Evolutionary conservation across 2,329 filamentous ascomycete genomes (phyloP), one percentile per base, ranked within the genome.

Genomic region (Alternaria triticimaculans): DNA sequence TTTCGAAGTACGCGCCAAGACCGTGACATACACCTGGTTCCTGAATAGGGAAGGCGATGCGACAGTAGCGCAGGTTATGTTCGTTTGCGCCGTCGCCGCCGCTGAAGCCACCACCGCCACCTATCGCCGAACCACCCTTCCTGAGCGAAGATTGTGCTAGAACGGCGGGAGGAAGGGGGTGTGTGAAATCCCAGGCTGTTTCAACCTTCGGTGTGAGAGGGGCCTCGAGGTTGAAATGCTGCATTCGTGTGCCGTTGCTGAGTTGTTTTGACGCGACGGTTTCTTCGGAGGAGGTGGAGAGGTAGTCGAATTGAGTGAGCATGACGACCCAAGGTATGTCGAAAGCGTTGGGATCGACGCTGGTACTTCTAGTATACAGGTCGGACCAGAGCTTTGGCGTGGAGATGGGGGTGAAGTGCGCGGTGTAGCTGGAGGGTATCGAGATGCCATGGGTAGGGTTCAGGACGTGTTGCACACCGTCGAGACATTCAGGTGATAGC

Each of bases 241-340:
- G 71, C 70, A 77, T 74, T 55, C 74, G 76, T 5, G 70, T 74
- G 26, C 72, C 69, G 58, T 75, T 69, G 15, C 85, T 85, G 4
- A 84, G 82, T 68, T 84, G 87, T n/a, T 85, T 87, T 33, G 84
- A 86, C 30, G 80, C 76, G 2, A 67, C 61, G 15, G 73, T 66
- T 15, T 73, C 68, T n/a, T 63, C 60, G 23, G 70, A 55, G 5
- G 70, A 58, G 78, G 90, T 89, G 21, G 92, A 90, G 10, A 97
- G 88, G 76, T 92, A 96, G 81, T 98, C 94, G 63, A 97, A 88
- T 23, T 94, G 92, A 72, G 94, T 95, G 5, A 99, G 85, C 82
- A 96, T 93, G 54, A 97, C 94, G 2, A 99, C 96, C 84, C 96
- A 98, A 0, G 96, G 96, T 0, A 93, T 97, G 72, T 97, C 91